These are phyloP conservation scores for Diaporthe ilicicola DNA, from an alignment of 2,329 filamentous ascomycete species.

Conservation along the genomic window DNA sequence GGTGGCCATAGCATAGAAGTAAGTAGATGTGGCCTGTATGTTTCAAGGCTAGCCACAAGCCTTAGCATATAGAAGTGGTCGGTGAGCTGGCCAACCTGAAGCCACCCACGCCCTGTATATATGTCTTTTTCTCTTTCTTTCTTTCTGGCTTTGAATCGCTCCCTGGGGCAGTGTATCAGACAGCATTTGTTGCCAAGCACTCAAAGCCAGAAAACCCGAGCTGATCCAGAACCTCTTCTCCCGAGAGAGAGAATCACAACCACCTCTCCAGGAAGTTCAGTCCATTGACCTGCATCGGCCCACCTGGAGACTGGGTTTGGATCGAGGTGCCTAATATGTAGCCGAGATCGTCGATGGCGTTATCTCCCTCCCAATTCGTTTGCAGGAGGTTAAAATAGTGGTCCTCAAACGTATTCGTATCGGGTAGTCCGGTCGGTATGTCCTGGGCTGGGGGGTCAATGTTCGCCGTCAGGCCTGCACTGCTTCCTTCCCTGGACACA, in stretches of 20 bases:
- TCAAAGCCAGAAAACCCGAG: not conserved
- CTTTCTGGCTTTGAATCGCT: not conserved
- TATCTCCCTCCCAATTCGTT: slow-evolving; percentile 47
- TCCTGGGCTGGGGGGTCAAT: slow-evolving; percentile 1
- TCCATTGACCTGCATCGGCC: slow-evolving; percentile 42
- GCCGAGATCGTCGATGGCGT: slow-evolving; percentile 45
- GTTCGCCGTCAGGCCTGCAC: not conserved
- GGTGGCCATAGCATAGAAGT: not conserved
- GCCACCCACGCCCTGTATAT: not conserved
- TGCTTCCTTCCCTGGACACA: slow-evolving; percentile 24
- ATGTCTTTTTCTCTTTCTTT: too few species aligned
- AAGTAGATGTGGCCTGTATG: too few species aligned
- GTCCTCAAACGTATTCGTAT: slow-evolving; percentile 43
- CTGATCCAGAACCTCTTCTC: not conserved
- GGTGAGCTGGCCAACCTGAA: not conserved
- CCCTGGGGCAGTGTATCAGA: not conserved
- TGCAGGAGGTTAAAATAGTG: slow-evolving; percentile 46
- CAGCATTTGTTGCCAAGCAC: not conserved
- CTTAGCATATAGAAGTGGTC: not conserved
- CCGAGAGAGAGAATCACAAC: slow-evolving; percentile 30
- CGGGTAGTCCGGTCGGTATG: not conserved
- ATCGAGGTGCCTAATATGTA: slow-evolving; percentile 42
- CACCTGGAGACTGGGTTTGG: slow-evolving; percentile 35
- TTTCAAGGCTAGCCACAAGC: not conserved
- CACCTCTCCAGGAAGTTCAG: slow-evolving; percentile 43